These are phyloP conservation scores for Rhizopogon vesiculosus DNA, from an alignment of 768 basidiomycete genomes.

Conservation along the genomic window DNA sequence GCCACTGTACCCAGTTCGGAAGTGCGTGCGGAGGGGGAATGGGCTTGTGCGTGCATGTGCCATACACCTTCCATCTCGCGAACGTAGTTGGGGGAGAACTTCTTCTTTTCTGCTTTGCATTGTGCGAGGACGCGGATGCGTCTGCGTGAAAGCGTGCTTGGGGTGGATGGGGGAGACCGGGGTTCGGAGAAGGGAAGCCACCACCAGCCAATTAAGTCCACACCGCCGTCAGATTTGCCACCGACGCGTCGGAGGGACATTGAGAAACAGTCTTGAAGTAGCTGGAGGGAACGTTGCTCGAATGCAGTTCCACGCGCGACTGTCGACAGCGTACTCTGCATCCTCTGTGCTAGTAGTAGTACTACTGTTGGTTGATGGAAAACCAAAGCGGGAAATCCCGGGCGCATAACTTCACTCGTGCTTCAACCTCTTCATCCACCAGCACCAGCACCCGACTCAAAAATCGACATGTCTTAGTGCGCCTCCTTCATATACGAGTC, in stretches of 20 bases:
- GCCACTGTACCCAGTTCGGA: conserved; percentile 41
- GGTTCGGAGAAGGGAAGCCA: conserved; percentile 53
- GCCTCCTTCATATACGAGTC: conserved; percentile 11
- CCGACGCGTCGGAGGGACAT: conserved; percentile 81
- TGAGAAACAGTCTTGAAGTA: conserved; percentile 62
- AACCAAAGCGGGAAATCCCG: conserved; percentile 14
- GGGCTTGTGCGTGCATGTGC: conserved; percentile 25
- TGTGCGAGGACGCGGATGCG: conserved; percentile 78
- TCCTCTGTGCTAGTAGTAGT: too few relatives aligned
- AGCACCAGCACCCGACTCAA: not conserved
- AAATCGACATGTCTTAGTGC: conserved; percentile 41
- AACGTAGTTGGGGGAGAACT: conserved; percentile 72
- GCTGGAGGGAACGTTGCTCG: conserved; percentile 58
- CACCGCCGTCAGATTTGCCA: conserved; percentile 84
- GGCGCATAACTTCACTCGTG: conserved; percentile 14
- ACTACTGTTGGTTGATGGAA: not conserved
- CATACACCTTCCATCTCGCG: conserved; percentile 92
- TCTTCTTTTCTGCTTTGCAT: conserved; percentile 89
- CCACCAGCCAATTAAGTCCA: conserved; percentile 93
- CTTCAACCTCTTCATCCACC: conserved; percentile 1
- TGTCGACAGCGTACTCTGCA: conserved; percentile 30
- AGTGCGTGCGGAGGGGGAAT: not conserved
- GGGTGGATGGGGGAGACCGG: not conserved
- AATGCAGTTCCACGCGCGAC: conserved; percentile 71
- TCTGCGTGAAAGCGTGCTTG: conserved; percentile 27